Percentiles rank a stretch among this genome's conserved stretches.
Evolutionary conservation across 2,329 filamentous ascomycete genomes (phyloP).

Genomic region (Lecanicillium sp.): DNA sequence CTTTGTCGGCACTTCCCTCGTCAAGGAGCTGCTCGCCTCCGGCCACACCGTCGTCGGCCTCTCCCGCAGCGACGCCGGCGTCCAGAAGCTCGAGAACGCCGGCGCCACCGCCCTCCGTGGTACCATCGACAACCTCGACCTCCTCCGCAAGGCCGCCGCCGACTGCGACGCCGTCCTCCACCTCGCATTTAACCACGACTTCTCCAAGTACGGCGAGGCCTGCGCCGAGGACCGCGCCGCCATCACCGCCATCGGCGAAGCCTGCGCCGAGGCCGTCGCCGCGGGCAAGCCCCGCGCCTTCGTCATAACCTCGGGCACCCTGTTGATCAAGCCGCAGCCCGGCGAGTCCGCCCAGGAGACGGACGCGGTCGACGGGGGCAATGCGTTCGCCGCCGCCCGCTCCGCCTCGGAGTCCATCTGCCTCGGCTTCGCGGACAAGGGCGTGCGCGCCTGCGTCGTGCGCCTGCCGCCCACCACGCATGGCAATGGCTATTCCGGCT

Average conservation of each 20-base stretch:
- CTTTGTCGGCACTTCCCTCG: constrained; percentile 34
- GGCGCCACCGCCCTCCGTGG: constrained; percentile 30
- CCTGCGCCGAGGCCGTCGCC: constrained; percentile 22
- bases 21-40: constrained; percentile 30
- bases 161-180: constrained; percentile 33
- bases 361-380: constrained; percentile 16
- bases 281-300: constrained; percentile 25
- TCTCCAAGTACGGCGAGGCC: constrained; percentile 19
- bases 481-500: constrained; percentile 27
- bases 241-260: constrained; percentile 30
- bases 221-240: constrained; percentile 27
- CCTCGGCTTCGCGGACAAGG: constrained; percentile 22
- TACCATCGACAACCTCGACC: constrained; percentile 28
- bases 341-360: constrained; percentile 27
- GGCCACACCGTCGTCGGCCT: constrained; percentile 37
- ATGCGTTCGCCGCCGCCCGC: constrained; percentile 14
- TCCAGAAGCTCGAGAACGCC: constrained; percentile 22
- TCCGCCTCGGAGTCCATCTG: constrained; percentile 21
- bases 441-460: constrained; percentile 28
- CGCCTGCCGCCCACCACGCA: constrained; percentile 35
- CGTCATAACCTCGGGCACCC: constrained; percentile 31
- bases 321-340: constrained; percentile 18
- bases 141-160: constrained; percentile 26
- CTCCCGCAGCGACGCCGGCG: constrained; percentile 28
- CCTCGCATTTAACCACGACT: constrained; percentile 37